Evolutionary conservation across 2,329 filamentous ascomycete species (phyloP).

Genomic region (Phialemoniopsis sp.): DNA sequence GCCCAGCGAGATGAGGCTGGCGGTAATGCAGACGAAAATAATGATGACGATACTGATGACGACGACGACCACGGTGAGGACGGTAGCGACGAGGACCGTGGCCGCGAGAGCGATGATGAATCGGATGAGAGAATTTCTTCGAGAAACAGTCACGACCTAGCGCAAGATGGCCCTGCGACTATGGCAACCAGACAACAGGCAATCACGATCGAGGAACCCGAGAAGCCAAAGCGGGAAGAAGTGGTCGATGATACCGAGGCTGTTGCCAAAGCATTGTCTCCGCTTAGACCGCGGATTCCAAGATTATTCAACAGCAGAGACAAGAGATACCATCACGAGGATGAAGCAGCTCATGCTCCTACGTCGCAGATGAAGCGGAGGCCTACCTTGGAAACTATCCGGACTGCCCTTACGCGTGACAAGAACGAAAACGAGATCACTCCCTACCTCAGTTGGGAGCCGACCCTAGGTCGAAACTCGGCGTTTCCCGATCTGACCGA

Average conservation of each 20-base stretch:
- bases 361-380: constrained; percentile 14
- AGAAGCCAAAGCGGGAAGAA: constrained; percentile 41
- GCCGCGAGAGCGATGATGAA: constrained; percentile 25
- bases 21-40: constrained; percentile 25
- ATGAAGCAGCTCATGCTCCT: constrained; percentile 8
- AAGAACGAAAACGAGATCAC: constrained; percentile 48
- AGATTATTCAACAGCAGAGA: constrained; percentile 30
- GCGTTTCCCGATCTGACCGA: constrained; percentile 84
- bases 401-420: constrained; percentile 49
- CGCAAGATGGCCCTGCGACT: constrained; percentile 10
- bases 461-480: constrained; percentile 89
- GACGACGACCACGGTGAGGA: constrained; percentile 20
- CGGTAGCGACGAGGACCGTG: constrained; percentile 9
- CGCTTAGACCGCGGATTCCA: constrained; percentile 39
- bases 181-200: constrained; percentile 35
- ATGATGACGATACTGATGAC: constrained; percentile 15
- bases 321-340: constrained; percentile 30
- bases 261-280: constrained; percentile 29
- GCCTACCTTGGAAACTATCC: constrained; percentile 56
- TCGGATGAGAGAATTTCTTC: constrained; percentile 16
- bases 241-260: constrained; percentile 37
- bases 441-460: constrained; percentile 92
- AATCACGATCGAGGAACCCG: constrained; percentile 65
- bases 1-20: constrained; percentile 19
- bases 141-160: constrained; percentile 18